Conservation (phyloP, 2,329 filamentous ascomycete genomes). For the Remersonia thermophila region DNA sequence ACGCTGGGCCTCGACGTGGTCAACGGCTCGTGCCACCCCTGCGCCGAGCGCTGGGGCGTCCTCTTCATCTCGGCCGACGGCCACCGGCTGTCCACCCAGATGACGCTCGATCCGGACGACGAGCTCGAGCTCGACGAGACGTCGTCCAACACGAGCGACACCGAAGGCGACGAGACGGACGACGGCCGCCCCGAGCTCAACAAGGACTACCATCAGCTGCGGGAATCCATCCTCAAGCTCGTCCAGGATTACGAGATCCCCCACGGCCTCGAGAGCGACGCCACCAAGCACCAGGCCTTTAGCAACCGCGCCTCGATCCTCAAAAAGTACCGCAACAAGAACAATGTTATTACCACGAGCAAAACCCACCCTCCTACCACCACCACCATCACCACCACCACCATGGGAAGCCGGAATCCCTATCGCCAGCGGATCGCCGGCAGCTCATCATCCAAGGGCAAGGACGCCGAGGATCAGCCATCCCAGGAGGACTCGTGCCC, state of each 20-base stretch:
- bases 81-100: conserved; percentile 53
- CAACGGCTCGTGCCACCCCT: conserved; percentile 62
- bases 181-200: conserved; percentile 52
- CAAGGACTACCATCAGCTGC: conserved; percentile 69
- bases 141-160: conserved; percentile 43
- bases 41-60: conserved; percentile 71
- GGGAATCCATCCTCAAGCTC: conserved; percentile 67
- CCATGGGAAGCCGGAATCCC: conserved; percentile 46
- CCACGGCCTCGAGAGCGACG: conserved; percentile 48
- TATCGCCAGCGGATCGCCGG: conserved; percentile 30
- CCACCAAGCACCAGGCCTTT: conserved; percentile 45
- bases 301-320: conserved; percentile 56
- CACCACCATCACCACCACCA: conserved; percentile 31
- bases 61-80: conserved; percentile 67
- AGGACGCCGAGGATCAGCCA: conserved; percentile 16
- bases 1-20: conserved; percentile 51
- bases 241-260: conserved; percentile 76
- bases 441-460: conserved; percentile 20
- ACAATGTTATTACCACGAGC: conserved; percentile 15
- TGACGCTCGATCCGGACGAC: conserved; percentile 59
- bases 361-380: conserved; percentile 29
- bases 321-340: conserved; percentile 49
- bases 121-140: conserved; percentile 51
- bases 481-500: conserved; percentile 28
- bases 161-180: conserved; percentile 46